Evolutionary conservation across 768 basidiomycete genomes (phyloP), one percentile per base, ranked within the genome.

Genomic region (Crucibulum laeve): DNA sequence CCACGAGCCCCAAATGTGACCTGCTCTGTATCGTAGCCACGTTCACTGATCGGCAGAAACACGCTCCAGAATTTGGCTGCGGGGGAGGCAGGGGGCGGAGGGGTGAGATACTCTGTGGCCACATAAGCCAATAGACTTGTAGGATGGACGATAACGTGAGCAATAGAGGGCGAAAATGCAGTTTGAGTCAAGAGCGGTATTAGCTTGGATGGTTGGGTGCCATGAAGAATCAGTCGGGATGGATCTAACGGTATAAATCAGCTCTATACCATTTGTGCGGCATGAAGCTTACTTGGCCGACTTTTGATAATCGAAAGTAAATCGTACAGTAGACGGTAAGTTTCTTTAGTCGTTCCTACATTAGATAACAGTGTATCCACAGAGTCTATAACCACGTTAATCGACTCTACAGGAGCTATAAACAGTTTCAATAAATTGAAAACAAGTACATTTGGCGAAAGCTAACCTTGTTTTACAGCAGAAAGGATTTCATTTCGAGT

Each of bases 21-120:
- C 43, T 63, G 62, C 50, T 84, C 77, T 32, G 73, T 71, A 51
- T 91, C 82, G 44, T 74, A 62, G 3, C 52, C 58, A 19, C 84
- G 74, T 57, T 79, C 82, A 43, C 82, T 77, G 45, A 88, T 58
- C 0, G 87, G 84, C 5, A 80, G 60, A 54, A 94, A 88, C 8
- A 91, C 70, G 26, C 70, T 68, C 88, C 87, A 93, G 64, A 93
- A 94, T 54, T 88, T 88, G 25, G 74, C 67, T n/a, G 71, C 65
- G 0, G 76, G 53, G 6, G 79, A 76, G 30, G 69, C 63, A 5
- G 85, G 79, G 1, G 87, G 85, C 0, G 91, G 89, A 0, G 74
- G 77, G 1, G 80, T 77, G 36, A 89, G 70, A 57, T 89, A 92
- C 5, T 80, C 79, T 21, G 68, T 71, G 1, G 87, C 74, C 38